Conservation (phyloP, 2,329 filamentous ascomycete genomes). For the Neodidymelliopsis sp. region DNA sequence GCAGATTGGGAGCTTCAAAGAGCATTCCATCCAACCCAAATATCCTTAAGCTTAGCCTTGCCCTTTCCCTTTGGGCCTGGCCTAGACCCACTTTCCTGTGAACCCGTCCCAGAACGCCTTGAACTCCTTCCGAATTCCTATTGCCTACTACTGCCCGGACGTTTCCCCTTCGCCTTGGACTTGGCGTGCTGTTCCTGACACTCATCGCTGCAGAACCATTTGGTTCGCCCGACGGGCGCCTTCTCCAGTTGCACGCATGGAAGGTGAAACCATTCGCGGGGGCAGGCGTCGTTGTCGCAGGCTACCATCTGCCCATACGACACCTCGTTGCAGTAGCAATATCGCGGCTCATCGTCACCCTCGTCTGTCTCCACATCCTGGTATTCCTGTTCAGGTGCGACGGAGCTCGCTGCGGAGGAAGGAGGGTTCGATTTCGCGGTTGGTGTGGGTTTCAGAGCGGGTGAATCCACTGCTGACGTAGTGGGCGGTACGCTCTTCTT, state of each 20-base stretch:
- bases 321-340: constrained; percentile 71
- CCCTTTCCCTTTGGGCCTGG: constrained; percentile 43
- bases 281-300: constrained; percentile 70
- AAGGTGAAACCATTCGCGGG: constrained; percentile 73
- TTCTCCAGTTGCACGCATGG: constrained; percentile 68
- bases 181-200: constrained; percentile 44
- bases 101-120: constrained; percentile 46
- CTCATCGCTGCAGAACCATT: constrained; percentile 52
- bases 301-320: constrained; percentile 73
- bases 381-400: constrained; percentile 43
- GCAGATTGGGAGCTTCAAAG: constrained; percentile 40
- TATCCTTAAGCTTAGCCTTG: constrained; percentile 41
- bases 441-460: constrained; percentile 34
- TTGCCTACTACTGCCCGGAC: constrained; percentile 49
- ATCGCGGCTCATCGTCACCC: constrained; percentile 61
- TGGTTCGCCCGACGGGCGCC: constrained; percentile 58
- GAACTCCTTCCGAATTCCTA: constrained; percentile 51
- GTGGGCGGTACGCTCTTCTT: constrained; percentile 43
- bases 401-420: constrained; percentile 43
- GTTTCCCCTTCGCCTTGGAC: constrained; percentile 44
- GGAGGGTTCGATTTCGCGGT: constrained; percentile 40
- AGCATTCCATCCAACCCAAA: constrained; percentile 49
- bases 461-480: constrained; percentile 35
- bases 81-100: constrained; percentile 37
- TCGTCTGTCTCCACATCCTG: constrained; percentile 49